These are phyloP conservation scores for Apophysomyces ossiformis DNA, from an alignment of 371 early-diverging fungal genomes.

Conservation along the genomic window DNA sequence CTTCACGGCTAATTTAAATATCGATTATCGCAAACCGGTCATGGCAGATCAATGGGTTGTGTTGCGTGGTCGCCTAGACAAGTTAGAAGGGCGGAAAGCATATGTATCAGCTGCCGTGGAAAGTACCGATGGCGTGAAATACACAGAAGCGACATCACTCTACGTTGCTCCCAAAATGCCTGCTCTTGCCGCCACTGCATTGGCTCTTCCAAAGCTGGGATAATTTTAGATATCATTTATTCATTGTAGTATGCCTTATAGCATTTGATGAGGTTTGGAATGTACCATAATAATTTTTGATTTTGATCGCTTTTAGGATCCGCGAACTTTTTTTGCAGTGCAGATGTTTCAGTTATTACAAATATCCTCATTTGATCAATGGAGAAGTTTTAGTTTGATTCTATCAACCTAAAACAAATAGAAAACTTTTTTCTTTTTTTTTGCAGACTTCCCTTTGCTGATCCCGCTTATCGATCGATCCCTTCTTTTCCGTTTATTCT, in stretches of 20 bases:
- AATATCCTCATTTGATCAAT: neutral
- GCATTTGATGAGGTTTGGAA: too few species aligned
- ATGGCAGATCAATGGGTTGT: conserved; percentile 67
- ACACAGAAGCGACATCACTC: conserved; percentile 35
- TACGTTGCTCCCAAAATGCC: conserved; percentile 42
- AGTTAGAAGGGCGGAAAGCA: conserved; percentile 77
- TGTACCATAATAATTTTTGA: too few species aligned
- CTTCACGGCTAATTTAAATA: conserved; percentile 76
- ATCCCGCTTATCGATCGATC: conserved; percentile 3
- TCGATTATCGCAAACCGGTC: conserved; percentile 73
- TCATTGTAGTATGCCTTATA: too few species aligned
- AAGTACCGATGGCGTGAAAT: conserved; percentile 50
- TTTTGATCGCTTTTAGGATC: too few species aligned
- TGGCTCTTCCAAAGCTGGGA: neutral
- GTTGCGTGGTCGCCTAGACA: conserved; percentile 53
- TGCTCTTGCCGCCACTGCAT: conserved; percentile 1
- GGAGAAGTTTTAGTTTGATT: conserved; percentile 4
- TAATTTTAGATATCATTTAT: neutral
- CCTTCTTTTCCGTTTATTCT: neutral
- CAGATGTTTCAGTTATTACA: conserved; percentile 6
- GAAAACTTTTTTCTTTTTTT: neutral
- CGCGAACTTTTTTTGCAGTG: neutral
- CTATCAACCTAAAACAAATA: neutral
- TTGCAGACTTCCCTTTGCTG: neutral
- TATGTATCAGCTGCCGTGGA: conserved; percentile 69